Conservation (phyloP, 495 filamentous ascomycete genomes). For the Neurospora africana region DNA sequence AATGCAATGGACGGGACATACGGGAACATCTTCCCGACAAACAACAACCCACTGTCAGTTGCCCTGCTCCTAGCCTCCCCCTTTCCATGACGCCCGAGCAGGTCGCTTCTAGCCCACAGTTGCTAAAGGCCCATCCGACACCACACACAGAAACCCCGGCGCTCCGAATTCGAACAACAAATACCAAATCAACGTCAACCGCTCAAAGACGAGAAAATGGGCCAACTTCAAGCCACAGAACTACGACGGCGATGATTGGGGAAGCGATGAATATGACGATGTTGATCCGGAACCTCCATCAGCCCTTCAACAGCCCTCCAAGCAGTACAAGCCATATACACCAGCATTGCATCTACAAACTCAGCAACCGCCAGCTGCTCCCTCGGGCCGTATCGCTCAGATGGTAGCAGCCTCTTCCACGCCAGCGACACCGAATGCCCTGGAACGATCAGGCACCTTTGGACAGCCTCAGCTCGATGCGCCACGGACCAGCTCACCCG, state of each 20-base stretch:
- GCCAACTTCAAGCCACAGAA: conserved; percentile 76
- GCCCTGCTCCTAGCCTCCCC: conserved; percentile 1
- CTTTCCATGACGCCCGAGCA: neutral
- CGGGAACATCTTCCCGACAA: conserved; percentile 21
- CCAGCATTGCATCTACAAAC: conserved; percentile 15
- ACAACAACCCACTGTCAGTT: conserved; percentile 2
- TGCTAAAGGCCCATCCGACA: neutral
- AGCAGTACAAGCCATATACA: conserved; percentile 12
- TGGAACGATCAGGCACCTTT: neutral
- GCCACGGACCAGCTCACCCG: neutral
- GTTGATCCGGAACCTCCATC: conserved; percentile 33
- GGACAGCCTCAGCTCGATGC: neutral
- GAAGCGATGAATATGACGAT: conserved; percentile 70
- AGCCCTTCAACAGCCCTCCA: conserved; percentile 22
- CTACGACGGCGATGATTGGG: conserved; percentile 95
- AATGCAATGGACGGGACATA: conserved; percentile 24
- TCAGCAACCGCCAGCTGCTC: conserved; percentile 3
- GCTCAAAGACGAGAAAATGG: conserved; percentile 90
- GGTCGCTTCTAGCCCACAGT: neutral
- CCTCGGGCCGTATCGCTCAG: neutral
- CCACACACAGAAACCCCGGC: conserved; percentile 20
- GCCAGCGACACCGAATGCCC: neutral
- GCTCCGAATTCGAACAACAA: conserved; percentile 17
- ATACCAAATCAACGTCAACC: conserved; percentile 69
- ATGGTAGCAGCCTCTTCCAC: neutral